A percentile compares a stretch with the other conserved stretches of the same genome.
These are phyloP conservation scores for Rhodotorula babjevae DNA, from an alignment of 768 basidiomycete genomes.

Conservation along the genomic window DNA sequence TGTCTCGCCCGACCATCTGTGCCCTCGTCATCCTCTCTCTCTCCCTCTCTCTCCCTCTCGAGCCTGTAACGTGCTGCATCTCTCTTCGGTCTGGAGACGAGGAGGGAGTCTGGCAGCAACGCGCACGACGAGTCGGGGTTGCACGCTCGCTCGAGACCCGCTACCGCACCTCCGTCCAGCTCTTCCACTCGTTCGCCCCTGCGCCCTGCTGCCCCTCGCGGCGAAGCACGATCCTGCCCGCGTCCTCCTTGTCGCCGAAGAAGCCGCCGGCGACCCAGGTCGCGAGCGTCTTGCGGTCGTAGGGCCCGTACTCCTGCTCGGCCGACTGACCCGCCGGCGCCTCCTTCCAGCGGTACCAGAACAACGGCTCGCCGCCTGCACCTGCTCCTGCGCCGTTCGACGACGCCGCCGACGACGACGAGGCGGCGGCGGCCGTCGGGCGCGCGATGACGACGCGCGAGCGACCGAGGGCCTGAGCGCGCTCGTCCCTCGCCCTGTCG, in stretches of 20 bases:
- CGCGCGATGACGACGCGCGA: slow-evolving; percentile 26
- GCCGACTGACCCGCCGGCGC: slow-evolving; percentile 51
- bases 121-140: too few relatives aligned
- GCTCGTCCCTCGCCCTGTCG: slow-evolving; percentile 7
- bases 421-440: not conserved
- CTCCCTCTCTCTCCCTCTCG: not conserved
- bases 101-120: too few relatives aligned
- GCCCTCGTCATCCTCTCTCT: too few relatives aligned
- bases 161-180: slow-evolving; percentile 28
- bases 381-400: not conserved
- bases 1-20: not conserved
- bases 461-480: not conserved
- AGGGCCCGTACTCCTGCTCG: slow-evolving; percentile 68
- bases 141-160: not conserved
- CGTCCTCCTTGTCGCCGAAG: slow-evolving; percentile 60
- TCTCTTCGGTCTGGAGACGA: not conserved
- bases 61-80: not conserved
- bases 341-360: slow-evolving; percentile 71
- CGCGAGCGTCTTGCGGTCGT: slow-evolving; percentile 69
- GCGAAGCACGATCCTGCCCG: slow-evolving; percentile 73
- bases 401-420: not conserved
- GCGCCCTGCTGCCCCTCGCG: slow-evolving; percentile 43
- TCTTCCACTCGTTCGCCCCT: slow-evolving; percentile 45
- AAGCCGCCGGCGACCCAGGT: slow-evolving; percentile 75
- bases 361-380: slow-evolving; percentile 43